Base-by-base conservation (phyloP, 495 filamentous ascomycete species). In the Hypoxylon subgilvum region DNA sequence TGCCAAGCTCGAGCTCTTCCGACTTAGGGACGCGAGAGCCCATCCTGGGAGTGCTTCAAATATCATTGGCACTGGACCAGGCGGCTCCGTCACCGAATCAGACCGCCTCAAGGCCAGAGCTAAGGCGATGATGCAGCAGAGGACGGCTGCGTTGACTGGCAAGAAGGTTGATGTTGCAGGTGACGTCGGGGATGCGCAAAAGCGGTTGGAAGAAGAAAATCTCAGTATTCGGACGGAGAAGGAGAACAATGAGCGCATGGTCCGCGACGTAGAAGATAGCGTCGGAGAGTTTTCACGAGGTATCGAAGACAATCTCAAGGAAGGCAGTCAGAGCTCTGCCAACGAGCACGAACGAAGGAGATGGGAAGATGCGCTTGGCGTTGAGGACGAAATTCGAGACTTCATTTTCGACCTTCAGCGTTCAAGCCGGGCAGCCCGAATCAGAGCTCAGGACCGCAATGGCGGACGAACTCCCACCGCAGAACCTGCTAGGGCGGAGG, bases 51-150 rank as follows among this genome's bases (percentile, higher is more conserved):
- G 88, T 68, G 86, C 89, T 34, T 78, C 86, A n/a, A 79, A 87
- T 18, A 90, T 97, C 59, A 82, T 99, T 50, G 95, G 95, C 3
- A 97, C 93, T 52, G 95, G 95, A 2, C 92, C 91, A 45, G 94
- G 95, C 47, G 95, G 95, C 31, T 74, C 84, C 41, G 81, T 99
- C 36, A 99, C 95, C 17, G 95, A 99, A 71, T 87, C 90, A 0
- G 95, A 99, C 73, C 82, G 93, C 21, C 85, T 97, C 43, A 96
- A 96, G 74, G 95, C 95, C 17, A 86, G 92, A 42, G 92, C 95
- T 25, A 96, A 90, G 71, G 92, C 92, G 31, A 94, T 96, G 83
- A 97, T 99, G 94, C 92, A 97, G 76, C 92, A 96, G 57, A 88
- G 93, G 34, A 89, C 93, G 62, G 95, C 95, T 42, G 93, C 92